Conservation (phyloP, 139 green algal genomes). For the Trebouxia sp. region DNA sequence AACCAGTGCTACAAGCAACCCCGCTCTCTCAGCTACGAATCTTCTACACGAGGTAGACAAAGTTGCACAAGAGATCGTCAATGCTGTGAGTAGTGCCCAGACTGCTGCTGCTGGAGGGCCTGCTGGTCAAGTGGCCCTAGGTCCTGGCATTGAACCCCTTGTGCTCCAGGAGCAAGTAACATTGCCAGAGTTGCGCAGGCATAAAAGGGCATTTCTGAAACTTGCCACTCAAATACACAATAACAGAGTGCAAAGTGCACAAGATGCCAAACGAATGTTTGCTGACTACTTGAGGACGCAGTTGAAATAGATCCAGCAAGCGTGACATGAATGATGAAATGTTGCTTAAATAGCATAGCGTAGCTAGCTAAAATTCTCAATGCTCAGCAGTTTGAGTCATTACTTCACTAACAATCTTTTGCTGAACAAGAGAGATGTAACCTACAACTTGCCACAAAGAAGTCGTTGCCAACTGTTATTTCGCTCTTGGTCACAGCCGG, state of each 20-base stretch:
- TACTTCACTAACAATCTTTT: too few relatives aligned
- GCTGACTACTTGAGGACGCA: slow-evolving; percentile 75
- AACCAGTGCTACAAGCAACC: slow-evolving; percentile 67
- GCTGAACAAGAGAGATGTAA: too few relatives aligned
- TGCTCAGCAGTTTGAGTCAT: not conserved
- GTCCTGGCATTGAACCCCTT: slow-evolving; percentile 34
- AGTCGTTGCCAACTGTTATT: too few relatives aligned
- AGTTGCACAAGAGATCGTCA: slow-evolving; percentile 60
- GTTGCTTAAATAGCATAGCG: too few relatives aligned
- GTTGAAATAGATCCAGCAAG: not conserved
- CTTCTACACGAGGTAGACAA: slow-evolving; percentile 56
- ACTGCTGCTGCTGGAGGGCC: slow-evolving; percentile 4
- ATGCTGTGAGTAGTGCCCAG: slow-evolving; percentile 68
- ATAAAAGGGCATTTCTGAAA: slow-evolving; percentile 87
- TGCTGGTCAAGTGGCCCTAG: slow-evolving; percentile 46
- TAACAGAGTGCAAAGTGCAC: slow-evolving; percentile 48
- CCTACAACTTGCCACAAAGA: too few relatives aligned
- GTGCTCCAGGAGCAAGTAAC: slow-evolving; percentile 45
- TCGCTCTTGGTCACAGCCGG: too few relatives aligned
- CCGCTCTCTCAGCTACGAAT: slow-evolving; percentile 78
- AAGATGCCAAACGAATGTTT: slow-evolving; percentile 75
- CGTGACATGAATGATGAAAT: too few relatives aligned
- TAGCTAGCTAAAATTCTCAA: too few relatives aligned
- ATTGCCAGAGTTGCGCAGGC: slow-evolving; percentile 75
- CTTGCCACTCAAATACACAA: slow-evolving; percentile 77